Base-by-base conservation (phyloP, 371 early-diverging fungal species). In the Haplosporangium sp. region DNA sequence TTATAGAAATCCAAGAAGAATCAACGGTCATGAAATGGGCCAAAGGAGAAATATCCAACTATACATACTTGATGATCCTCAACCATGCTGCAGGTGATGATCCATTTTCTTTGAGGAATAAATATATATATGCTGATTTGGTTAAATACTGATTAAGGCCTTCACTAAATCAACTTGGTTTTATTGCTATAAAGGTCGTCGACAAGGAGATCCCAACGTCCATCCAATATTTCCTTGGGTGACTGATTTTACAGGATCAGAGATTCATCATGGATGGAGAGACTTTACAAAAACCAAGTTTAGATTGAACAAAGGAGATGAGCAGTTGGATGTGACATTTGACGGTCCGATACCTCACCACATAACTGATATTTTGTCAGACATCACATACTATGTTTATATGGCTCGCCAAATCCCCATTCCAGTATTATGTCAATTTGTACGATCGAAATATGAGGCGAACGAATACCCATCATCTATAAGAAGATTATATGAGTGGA, bases 11-110 rank as follows among this genome's bases (percentile, higher is more conserved):
- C 40, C 84, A 82, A 20, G 84, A 89, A 42, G 90, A 89, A n/a
- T 85, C 89, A 0, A 74, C 89, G 0, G 90, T 89, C 4, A 86
- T 89, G 71, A 85, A 85, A 42, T 96, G 96, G 96, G 86, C 87
- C 5, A 84, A 86, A 27, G 92, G 92, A 17, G 88, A 91, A 34
- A 92, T 96, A 44, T 92, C 93, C 38, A 96, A 95, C 68, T 96
- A 87, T 71, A 90, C 92, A 10, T 96, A 96, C 78, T 67, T 96
- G 47, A 94, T 96, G 94, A 87, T 89, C 13, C 83, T 96, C 35
- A 96, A 96, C 62, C 89, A 91, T 61, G 83, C 94, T 2, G 92
- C 94, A 13, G 94, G 93, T 77, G 74, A 84, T 57, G n/a, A 35
- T 68, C n/a, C 37, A 45, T 20, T 34, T 10, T 11, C 10, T 55